Conservation (phyloP, 2,329 filamentous ascomycete genomes). For the Huntiella savannae region DNA sequence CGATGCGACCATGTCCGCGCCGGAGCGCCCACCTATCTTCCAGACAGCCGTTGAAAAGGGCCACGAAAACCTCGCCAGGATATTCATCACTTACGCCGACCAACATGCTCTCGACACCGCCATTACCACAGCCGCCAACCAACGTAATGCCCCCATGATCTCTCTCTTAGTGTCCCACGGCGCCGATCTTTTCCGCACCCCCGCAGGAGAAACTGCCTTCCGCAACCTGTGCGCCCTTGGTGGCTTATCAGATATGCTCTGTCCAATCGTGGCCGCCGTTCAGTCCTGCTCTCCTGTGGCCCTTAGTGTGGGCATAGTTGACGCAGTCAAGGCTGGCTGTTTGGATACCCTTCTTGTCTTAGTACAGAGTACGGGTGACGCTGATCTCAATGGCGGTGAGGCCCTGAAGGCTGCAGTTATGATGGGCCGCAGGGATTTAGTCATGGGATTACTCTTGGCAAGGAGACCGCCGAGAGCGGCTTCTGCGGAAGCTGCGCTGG, state of each 20-base stretch:
- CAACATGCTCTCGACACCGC: constrained; percentile 29
- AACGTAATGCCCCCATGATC: constrained; percentile 24
- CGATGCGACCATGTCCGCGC: constrained; percentile 19
- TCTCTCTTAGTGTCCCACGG: constrained; percentile 32
- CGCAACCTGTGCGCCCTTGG: constrained; percentile 29
- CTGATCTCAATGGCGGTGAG: constrained; percentile 30
- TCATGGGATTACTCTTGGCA: constrained; percentile 34
- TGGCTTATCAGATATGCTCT: constrained; percentile 26
- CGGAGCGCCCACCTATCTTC: constrained; percentile 30
- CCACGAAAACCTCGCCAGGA: constrained; percentile 32
- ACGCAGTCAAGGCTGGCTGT: constrained; percentile 30
- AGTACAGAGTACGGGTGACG: constrained; percentile 33
- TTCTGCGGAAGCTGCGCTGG: constrained; percentile 31
- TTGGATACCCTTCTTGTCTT: constrained; percentile 30
- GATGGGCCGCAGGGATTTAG: constrained; percentile 32
- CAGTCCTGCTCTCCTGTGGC: constrained; percentile 24
- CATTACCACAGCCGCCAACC: constrained; percentile 29
- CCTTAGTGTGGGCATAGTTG: constrained; percentile 31
- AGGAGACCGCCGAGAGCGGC: constrained; percentile 29
- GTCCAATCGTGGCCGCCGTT: constrained; percentile 29
- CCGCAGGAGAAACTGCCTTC: constrained; percentile 34
- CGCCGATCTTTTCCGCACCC: constrained; percentile 27
- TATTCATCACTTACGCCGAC: constrained; percentile 35
- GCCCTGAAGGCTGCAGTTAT: constrained; percentile 31
- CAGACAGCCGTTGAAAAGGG: constrained; percentile 31